Evolutionary conservation across 768 basidiomycete species (phyloP), one percentile per base, ranked within the genome.

Genomic region (Tubosaeta sp.): DNA sequence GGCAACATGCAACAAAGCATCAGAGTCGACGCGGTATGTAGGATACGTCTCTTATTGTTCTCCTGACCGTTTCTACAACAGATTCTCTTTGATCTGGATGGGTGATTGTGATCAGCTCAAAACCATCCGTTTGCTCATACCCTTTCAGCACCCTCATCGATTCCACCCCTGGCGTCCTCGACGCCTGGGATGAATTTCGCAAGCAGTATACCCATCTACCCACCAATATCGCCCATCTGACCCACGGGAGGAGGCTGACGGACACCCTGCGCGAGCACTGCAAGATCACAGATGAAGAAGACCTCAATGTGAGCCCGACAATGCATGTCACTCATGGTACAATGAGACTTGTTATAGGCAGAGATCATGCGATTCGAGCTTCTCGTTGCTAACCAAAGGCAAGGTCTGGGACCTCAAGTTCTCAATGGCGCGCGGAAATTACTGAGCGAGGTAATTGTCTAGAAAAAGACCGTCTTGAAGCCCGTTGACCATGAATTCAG

Each of bases 141-240:
- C 41, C 35, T 42, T 29, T 12, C 60, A 87, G 86, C 36, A 89
- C 86, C 6, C 76, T 86, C 52, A 80, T 87, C 61, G 89, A 92
- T 69, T 90, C 89, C 3, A 92, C 90, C 5, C 87, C 87, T 1
- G 91, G 90, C 4, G 86, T 92, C n/a, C 56, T 82, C 45, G 77
- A 77, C 52, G 86, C 88, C 8, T 94, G 91, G 91, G 72, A 79
- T 44, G 79, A 71, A 40, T 93, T 90, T 63, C 74, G 77, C 35
- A 72, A 69, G 36, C 77, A 86, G 51, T 90, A 90, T 55, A 57
- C 55, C 65, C 70, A 52, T 63, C 73, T 59, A 72, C 84, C 77
- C 1, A 76, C 78, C 55, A 70, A 68, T 14, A 69, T 84, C 16
- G 77, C 79, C 4, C 78, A 83, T 57, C 72, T 77, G 8, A 82